phyloP scores from a whole-genome alignment of 805 yeast genomes.

The Wickerhamiella nectarea region DNA sequence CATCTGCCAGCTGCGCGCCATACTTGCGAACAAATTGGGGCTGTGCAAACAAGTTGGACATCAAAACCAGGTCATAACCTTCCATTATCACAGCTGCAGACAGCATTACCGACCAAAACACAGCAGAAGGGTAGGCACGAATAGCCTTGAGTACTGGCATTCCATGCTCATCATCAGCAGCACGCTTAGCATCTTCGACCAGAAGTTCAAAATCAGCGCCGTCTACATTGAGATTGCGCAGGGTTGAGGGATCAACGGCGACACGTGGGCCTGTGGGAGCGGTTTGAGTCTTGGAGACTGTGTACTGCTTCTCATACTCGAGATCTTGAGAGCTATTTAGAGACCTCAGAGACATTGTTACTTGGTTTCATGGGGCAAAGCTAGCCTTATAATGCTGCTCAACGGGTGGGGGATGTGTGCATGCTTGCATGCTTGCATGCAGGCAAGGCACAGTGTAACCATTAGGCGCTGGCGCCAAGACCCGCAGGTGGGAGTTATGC shows the following conservation, averaged over 20 bases:
- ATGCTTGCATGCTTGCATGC: too few species aligned
- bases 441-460: too few species aligned
- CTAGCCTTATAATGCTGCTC: background rate
- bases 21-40: conserved; percentile 32
- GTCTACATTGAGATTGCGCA: background rate
- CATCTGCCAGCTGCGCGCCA: conserved; percentile 23
- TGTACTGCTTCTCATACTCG: background rate
- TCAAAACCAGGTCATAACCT: conserved; percentile 34
- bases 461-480: too few species aligned
- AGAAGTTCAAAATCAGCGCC: conserved; percentile 17
- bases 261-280: background rate
- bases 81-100: conserved; percentile 36
- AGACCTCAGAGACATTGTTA: background rate
- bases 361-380: background rate
- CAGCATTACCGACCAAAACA: conserved; percentile 33
- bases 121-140: conserved; percentile 31
- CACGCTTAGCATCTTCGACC: conserved; percentile 5
- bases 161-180: conserved; percentile 16
- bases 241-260: background rate
- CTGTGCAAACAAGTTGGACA: conserved; percentile 32
- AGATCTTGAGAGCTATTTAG: background rate
- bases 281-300: too few species aligned
- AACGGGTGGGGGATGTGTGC: too few species aligned
- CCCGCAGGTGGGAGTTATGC: too few species aligned
- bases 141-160: conserved; percentile 27